Evolutionary conservation across 2,329 filamentous ascomycete species (phyloP).

Genomic region (Cordyceps farinosa): DNA sequence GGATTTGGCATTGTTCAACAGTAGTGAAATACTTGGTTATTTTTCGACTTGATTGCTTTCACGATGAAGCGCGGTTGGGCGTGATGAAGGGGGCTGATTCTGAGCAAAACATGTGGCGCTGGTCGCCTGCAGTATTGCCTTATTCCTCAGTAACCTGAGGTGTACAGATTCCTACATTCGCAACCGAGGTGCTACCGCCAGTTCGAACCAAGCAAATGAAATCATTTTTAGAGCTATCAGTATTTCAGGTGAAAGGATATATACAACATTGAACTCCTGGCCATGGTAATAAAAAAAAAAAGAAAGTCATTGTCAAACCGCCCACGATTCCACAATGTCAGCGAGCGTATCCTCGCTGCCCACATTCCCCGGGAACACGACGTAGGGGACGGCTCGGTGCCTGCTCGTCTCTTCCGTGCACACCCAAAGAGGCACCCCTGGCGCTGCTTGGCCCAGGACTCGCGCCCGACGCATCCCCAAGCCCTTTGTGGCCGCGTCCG

Average conservation of each 20-base stretch:
- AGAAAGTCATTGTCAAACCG: not conserved
- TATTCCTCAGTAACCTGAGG: too few species aligned
- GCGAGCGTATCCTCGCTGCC: conserved; percentile 45
- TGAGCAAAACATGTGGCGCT: too few species aligned
- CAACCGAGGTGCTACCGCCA: too few species aligned
- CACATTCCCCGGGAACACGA: conserved; percentile 58
- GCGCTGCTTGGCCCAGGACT: conserved; percentile 53
- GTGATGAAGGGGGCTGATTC: too few species aligned
- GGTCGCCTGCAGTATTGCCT: too few species aligned
- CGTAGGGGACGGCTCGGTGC: conserved; percentile 49
- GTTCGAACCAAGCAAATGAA: too few species aligned
- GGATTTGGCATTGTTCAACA: conserved; percentile 4
- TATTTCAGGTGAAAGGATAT: not conserved
- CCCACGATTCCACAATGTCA: conserved; percentile 37
- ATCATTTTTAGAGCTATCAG: too few species aligned
- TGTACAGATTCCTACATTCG: too few species aligned
- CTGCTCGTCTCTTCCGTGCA: conserved; percentile 50
- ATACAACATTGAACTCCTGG: not conserved
- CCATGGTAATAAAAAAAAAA: not conserved
- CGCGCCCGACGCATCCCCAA: conserved; percentile 48
- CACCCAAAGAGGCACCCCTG: conserved; percentile 55
- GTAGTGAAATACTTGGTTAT: too few species aligned
- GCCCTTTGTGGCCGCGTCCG: conserved; percentile 54
- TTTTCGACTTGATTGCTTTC: too few species aligned
- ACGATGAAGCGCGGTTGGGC: too few species aligned